Conservation (phyloP, 352 stramenopile genomes). For the Thalassiosira mediterranea region DNA sequence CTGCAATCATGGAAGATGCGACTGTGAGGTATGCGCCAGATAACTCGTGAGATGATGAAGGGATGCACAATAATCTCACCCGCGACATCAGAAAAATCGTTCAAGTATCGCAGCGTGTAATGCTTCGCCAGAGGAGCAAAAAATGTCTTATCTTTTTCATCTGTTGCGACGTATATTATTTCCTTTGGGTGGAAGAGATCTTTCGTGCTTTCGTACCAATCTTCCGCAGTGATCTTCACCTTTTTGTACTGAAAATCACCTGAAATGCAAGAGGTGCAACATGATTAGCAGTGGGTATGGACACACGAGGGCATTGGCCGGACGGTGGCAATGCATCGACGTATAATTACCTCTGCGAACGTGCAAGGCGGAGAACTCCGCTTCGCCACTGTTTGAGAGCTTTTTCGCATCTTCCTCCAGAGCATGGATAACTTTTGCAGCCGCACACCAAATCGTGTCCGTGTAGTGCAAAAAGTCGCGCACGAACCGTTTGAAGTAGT, state of each 20-base stretch:
- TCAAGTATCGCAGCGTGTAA: slow-evolving; percentile 78
- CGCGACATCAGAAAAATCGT: slow-evolving; percentile 79
- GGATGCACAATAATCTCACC: too few relatives aligned
- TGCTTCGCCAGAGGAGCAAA: slow-evolving; percentile 81
- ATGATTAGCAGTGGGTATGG: slow-evolving; percentile 30
- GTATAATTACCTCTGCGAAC: slow-evolving; percentile 80
- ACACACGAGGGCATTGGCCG: too few relatives aligned
- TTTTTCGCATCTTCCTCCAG: slow-evolving; percentile 48
- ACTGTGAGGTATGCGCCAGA: too few relatives aligned
- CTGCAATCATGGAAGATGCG: too few relatives aligned
- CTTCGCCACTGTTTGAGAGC: slow-evolving; percentile 20
- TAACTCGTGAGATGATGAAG: too few relatives aligned
- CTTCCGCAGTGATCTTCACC: slow-evolving; percentile 70
- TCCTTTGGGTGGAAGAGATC: slow-evolving; percentile 58
- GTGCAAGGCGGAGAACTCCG: slow-evolving; percentile 72
- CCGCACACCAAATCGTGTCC: slow-evolving; percentile 81
- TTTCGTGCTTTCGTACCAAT: slow-evolving; percentile 80
- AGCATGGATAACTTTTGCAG: slow-evolving; percentile 61
- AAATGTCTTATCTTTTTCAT: slow-evolving; percentile 80
- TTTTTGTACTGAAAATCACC: slow-evolving; percentile 83
- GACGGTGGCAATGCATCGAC: too few relatives aligned
- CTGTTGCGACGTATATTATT: slow-evolving; percentile 85
- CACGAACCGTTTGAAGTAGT: slow-evolving; percentile 77
- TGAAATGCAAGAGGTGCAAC: too few relatives aligned
- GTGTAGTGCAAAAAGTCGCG: slow-evolving; percentile 82